Base-by-base conservation (phyloP, 352 stramenopile genomes). In the Pythium phragmiticola region DNA sequence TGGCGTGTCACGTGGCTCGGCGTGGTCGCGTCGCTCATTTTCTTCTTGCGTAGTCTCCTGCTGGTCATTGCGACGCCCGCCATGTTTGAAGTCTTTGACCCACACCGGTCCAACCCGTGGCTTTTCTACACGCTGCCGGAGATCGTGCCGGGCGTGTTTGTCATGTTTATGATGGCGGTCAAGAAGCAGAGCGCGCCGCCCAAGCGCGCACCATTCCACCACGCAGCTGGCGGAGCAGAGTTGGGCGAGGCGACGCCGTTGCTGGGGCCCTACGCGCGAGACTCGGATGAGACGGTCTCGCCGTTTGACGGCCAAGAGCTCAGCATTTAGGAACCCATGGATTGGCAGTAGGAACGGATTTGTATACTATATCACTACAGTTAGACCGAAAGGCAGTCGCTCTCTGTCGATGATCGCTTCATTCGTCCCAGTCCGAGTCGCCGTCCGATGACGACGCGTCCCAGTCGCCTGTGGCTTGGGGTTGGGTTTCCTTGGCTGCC, bases 161-260 rank as follows among this genome's bases (percentile, higher is more conserved):
- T 92, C 26, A 88, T 92, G 46, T 85, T 79, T 55, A 89, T 87
- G 80, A 92, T 92, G 84, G 83, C 83, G 16, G 82, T 90, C 56
- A 90, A 92, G 70, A 66, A 69, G 34, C 46, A 59, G 21, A 42
- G 14, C 14, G 23, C 26, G 28, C 8, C 41, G 55, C 8, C 43
- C 16, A 52, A 39, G 26, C 41, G 34, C n/a, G 46, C 57, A 19
- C 60, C 68, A 30, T 28, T 53, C 41, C 5, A 19, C 30, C 8
- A 36, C 7, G 59, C 52, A 5, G 76, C 73, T 33, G 57, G 16
- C 7, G 26, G 46, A 9, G 41, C 49, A 11, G 74, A 80, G 51
- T 33, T 46, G 11, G 47, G 37, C 12, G 82, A 89, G 48, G 66
- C 69, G 47, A 89, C 79, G 61, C 79, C 82, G 42, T 66, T 89